Conservation (phyloP, 768 basidiomycete genomes). For the Dendrothele bispora region DNA sequence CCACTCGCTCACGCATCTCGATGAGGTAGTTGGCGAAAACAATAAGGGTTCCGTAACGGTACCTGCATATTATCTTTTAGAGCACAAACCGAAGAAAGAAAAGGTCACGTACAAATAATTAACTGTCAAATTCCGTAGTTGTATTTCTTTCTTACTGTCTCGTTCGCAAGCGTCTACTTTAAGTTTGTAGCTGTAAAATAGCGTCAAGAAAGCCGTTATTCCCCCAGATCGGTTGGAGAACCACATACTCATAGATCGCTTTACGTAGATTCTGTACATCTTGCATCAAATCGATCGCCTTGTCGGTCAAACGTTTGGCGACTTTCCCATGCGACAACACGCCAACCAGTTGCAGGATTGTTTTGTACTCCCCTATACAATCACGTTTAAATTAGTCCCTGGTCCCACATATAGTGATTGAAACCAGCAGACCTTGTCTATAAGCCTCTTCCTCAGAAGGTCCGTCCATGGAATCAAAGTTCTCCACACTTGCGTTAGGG, state of each 20-base stretch:
- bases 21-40: conserved; percentile 95
- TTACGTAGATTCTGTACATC: conserved; percentile 96
- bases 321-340: conserved; percentile 90
- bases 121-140: conserved; percentile 71
- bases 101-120: conserved; percentile 75
- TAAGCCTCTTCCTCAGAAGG: conserved; percentile 88
- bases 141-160: conserved; percentile 74
- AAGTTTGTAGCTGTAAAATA: conserved; percentile 80
- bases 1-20: conserved; percentile 49
- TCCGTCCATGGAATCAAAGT: conserved; percentile 75
- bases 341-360: conserved; percentile 90
- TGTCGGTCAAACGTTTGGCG: conserved; percentile 88
- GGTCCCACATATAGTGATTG: neutral
- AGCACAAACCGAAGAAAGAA: neutral
- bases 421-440: conserved; percentile 60
- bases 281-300: conserved; percentile 89
- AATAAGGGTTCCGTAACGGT: conserved; percentile 89
- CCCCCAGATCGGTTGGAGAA: neutral
- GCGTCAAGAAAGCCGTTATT: neutral
- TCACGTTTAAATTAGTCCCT: neutral
- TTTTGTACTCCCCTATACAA: conserved; percentile 90
- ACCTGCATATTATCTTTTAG: conserved; percentile 55
- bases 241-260: conserved; percentile 87
- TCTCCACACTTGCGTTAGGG: conserved; percentile 28
- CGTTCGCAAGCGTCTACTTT: conserved; percentile 83